A percentile compares a stretch with the other conserved stretches of the same genome.
Evolutionary conservation across 116 monocot genomes (phyloP).

Genomic region (Dioscorea cayenensis): DNA sequence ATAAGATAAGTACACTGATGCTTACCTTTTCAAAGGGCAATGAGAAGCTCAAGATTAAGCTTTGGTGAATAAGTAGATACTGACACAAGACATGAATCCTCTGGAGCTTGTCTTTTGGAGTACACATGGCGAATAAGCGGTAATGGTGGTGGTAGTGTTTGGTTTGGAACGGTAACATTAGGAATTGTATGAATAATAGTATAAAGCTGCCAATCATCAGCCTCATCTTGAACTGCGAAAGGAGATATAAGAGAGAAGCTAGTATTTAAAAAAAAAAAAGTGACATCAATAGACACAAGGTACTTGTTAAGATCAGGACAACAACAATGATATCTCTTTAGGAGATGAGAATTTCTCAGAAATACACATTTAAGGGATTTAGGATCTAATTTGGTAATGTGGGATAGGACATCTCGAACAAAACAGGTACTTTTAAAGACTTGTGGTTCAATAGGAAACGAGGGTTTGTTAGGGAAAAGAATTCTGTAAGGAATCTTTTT

Average conservation of each 20-base stretch:
- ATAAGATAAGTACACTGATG: no score
- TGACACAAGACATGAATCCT: not conserved
- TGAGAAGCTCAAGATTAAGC: not conserved
- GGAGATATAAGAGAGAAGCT: not conserved
- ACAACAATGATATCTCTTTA: slow-evolving; percentile 6
- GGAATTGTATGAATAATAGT: not conserved
- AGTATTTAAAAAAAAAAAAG: not conserved
- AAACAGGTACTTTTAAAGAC: slow-evolving; percentile 4
- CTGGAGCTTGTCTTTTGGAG: not conserved
- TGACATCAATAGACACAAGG: slow-evolving; percentile 1
- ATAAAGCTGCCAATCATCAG: not conserved
- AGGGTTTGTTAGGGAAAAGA: not conserved
- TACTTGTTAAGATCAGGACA: not conserved
- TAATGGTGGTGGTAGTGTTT: not conserved
- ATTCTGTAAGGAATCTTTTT: not conserved
- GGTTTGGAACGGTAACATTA: no score
- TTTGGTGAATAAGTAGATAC: not conserved
- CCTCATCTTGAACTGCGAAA: not conserved
- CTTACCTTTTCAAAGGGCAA: no score
- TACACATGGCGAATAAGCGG: not conserved
- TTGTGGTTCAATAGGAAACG: not conserved
- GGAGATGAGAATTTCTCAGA: not conserved
- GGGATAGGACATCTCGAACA: not conserved
- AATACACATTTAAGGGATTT: slow-evolving; percentile 2
- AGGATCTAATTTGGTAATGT: not conserved